A percentile compares a stretch with the other conserved stretches of the same genome.
Conservation (phyloP, 1,284 basidiomycete species). For the Trichosporon sp. region DNA sequence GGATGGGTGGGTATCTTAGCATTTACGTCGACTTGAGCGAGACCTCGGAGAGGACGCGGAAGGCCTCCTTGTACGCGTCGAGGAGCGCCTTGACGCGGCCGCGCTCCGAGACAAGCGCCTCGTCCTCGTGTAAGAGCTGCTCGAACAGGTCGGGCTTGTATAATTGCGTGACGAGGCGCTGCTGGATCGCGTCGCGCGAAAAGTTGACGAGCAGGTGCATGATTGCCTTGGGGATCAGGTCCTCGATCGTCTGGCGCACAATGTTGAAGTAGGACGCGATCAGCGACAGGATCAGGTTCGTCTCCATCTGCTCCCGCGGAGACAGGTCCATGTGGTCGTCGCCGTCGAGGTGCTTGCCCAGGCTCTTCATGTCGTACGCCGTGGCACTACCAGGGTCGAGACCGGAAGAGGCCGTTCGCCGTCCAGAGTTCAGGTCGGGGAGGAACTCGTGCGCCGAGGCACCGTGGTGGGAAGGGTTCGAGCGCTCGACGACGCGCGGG, state of each 20-base stretch:
- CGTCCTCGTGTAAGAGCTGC: conserved; percentile 93
- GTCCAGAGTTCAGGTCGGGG: too few relatives aligned
- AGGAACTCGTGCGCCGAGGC: background rate
- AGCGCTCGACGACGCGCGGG: conserved; percentile 13
- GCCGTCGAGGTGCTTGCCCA: conserved; percentile 89
- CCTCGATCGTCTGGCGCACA: conserved; percentile 93
- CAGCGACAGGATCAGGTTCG: conserved; percentile 86
- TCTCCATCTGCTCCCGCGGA: conserved; percentile 92
- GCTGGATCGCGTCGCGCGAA: conserved; percentile 94
- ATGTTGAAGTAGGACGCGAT: conserved; percentile 97
- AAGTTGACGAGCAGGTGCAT: conserved; percentile 85
- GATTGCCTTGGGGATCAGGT: conserved; percentile 93
- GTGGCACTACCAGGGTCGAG: conserved; percentile 65
- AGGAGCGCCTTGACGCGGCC: conserved; percentile 90
- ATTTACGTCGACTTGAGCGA: conserved; percentile 48
- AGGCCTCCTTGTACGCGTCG: conserved; percentile 97
- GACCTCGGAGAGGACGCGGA: conserved; percentile 64
- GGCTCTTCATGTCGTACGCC: conserved; percentile 97
- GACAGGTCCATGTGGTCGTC: conserved; percentile 65
- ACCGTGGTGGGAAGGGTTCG: conserved; percentile 3
- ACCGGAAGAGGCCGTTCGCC: conserved; percentile 34
- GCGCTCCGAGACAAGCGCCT: conserved; percentile 88
- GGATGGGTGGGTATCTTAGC: conserved; percentile 24
- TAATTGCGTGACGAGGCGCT: conserved; percentile 84
- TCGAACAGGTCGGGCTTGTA: conserved; percentile 94